Base-by-base conservation (phyloP, 2,329 filamentous ascomycete genomes). In the Penicillium aurantiogriseum region DNA sequence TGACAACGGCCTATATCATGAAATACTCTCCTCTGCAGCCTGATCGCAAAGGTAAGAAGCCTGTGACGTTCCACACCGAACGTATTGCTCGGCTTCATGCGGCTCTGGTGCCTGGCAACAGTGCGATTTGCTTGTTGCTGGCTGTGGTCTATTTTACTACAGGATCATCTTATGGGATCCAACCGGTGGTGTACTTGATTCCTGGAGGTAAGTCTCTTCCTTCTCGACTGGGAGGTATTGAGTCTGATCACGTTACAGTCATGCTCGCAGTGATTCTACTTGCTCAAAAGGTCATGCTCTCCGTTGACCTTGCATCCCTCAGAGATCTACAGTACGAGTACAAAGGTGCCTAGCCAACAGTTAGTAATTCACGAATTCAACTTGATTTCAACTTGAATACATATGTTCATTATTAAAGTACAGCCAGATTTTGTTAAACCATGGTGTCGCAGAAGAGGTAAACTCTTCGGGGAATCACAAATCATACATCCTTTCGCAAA, bases 261-360 rank as follows among this genome's bases (percentile, higher is more conserved):
- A 69, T 77, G 56, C 63, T 76, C 38, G 61, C 60, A 5, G 64
- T 65, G n/a, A 65, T 71, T 21, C 56, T 70, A 44, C 57, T 74
- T 29, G 74, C 69, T n/a, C 68, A 64, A 55, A 65, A 64, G 48
- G 58, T 71, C 4, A 76, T 77, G 71, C 59, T 67, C 39, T 76
- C 74, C 43, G 74, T 78, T 51, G 72, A 78, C 56, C 58, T 77
- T 10, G 64, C 64, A 15, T 59, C 71, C 36, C 70, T 78, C 38
- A 72, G 77, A 57, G 63, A 67, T 56, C 69, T 78, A 45, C 72
- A 71, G 39, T 78, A 78, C 59, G 70, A 70, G 33, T 77, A 75
- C 54, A 78, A 78, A 64, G 76, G 76, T 35, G 76, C 74, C 27
- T 76, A 71, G 49, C 19, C 25, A 40, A 17, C 17, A 51, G 17